A percentile compares a stretch with the other conserved stretches of the same genome.
phyloP scores from a whole-genome alignment of 768 basidiomycete species.

The Boletus sp. region DNA sequence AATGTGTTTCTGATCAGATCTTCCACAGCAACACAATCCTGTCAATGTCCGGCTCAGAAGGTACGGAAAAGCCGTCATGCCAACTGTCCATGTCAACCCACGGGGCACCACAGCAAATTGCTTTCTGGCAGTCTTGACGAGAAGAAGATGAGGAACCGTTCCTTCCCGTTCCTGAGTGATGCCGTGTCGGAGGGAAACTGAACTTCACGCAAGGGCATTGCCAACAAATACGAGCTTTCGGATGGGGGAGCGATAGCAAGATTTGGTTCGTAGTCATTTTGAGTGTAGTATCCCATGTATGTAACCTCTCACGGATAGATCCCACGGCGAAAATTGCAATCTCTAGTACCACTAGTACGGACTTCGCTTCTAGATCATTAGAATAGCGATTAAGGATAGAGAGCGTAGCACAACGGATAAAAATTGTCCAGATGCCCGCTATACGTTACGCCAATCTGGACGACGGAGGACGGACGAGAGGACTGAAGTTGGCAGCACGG shows the following conservation, averaged over 20 bases:
- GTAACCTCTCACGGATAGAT: slow-evolving; percentile 2
- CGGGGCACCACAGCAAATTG: slow-evolving; percentile 62
- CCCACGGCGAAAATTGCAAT: slow-evolving; percentile 1
- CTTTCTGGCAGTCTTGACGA: slow-evolving; percentile 58
- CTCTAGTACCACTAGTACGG: slow-evolving; percentile 2
- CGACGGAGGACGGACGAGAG: slow-evolving; percentile 20
- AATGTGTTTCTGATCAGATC: slow-evolving; percentile 51
- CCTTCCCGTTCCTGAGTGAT: slow-evolving; percentile 40
- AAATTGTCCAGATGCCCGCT: neutral
- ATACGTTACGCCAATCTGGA: slow-evolving; percentile 18
- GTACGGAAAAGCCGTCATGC: neutral
- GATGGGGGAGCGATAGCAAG: slow-evolving; percentile 1
- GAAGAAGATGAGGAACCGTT: slow-evolving; percentile 65
- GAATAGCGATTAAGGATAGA: slow-evolving; percentile 16
- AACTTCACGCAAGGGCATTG: slow-evolving; percentile 51
- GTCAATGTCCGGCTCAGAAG: slow-evolving; percentile 18
- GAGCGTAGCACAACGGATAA: neutral
- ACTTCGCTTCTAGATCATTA: slow-evolving; percentile 17
- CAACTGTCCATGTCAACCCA: slow-evolving; percentile 31
- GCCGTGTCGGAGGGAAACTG: slow-evolving; percentile 33
- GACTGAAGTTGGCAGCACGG: slow-evolving; percentile 40
- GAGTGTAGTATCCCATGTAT: slow-evolving; percentile 2
- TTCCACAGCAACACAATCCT: slow-evolving; percentile 71
- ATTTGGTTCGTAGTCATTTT: neutral
- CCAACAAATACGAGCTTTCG: neutral